A percentile compares a stretch with the other conserved stretches of the same genome.
Evolutionary conservation across 768 basidiomycete species (phyloP).

Genomic region (Rhodotorula paludigena): DNA sequence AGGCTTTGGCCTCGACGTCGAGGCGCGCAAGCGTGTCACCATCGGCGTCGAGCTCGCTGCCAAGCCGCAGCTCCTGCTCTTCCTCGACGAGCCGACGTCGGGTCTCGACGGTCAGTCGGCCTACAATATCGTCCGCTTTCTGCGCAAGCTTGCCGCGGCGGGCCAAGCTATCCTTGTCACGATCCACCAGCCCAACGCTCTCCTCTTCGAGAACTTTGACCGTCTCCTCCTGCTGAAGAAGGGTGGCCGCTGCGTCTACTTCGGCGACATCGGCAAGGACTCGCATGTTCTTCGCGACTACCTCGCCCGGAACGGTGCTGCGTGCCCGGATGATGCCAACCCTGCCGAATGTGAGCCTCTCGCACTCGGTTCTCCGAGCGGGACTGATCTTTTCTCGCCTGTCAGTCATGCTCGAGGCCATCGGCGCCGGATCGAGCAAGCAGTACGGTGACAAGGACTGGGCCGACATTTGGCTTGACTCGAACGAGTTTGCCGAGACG

Average conservation of each 20-base stretch:
- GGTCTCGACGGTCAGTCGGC: constrained; percentile 53
- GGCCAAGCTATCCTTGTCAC: constrained; percentile 51
- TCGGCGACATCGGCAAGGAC: constrained; percentile 76
- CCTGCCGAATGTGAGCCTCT: constrained; percentile 55
- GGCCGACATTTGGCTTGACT: constrained; percentile 58
- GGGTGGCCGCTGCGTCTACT: constrained; percentile 83
- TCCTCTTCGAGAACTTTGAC: constrained; percentile 80
- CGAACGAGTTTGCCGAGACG: constrained; percentile 56
- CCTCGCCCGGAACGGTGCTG: constrained; percentile 68
- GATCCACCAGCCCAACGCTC: constrained; percentile 54
- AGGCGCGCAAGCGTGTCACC: constrained; percentile 39
- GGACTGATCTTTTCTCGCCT: not conserved
- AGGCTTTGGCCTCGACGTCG: constrained; percentile 46
- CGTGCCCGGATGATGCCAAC: constrained; percentile 70
- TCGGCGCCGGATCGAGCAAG: constrained; percentile 68
- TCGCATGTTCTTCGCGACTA: constrained; percentile 66
- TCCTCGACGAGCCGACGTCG: constrained; percentile 51
- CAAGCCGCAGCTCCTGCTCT: constrained; percentile 50
- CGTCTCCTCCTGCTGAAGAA: constrained; percentile 55
- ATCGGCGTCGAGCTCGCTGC: constrained; percentile 84
- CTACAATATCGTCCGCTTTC: constrained; percentile 51
- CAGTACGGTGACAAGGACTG: constrained; percentile 58
- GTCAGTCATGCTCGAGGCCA: constrained; percentile 59
- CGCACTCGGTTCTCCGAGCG: not conserved
- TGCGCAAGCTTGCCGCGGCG: constrained; percentile 50